Conservation (phyloP, 768 basidiomycete species). For the Pleurotus cornucopiae region DNA sequence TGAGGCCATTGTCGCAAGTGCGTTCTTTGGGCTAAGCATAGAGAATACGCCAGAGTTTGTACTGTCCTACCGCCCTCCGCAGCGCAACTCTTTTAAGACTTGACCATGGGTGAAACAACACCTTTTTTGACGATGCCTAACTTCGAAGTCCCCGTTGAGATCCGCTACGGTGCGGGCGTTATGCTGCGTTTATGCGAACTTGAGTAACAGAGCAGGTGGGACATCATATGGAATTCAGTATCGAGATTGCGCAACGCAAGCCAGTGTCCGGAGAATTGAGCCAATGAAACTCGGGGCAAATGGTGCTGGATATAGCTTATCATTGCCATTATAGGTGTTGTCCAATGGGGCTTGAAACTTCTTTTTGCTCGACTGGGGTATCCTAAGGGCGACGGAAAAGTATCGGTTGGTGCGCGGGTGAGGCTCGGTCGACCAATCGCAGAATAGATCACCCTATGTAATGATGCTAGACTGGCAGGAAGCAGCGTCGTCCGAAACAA, state of each 20-base stretch:
- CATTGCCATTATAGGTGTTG: neutral
- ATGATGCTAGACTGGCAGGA: neutral
- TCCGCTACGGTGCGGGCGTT: neutral
- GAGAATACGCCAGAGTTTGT: neutral
- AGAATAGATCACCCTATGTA: neutral
- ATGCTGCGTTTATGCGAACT: neutral
- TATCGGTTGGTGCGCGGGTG: slow-evolving; percentile 1
- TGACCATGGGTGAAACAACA: slow-evolving; percentile 4
- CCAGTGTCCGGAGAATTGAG: slow-evolving; percentile 3
- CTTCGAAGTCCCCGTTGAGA: neutral
- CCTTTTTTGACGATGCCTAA: slow-evolving; percentile 8
- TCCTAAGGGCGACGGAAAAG: neutral
- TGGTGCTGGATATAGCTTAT: slow-evolving; percentile 1
- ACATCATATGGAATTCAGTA: neutral
- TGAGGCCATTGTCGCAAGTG: slow-evolving; percentile 2
- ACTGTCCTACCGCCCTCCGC: neutral
- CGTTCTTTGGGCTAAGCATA: neutral
- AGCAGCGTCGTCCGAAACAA: too few species aligned
- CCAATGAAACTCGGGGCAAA: slow-evolving; percentile 2
- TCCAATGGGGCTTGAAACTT: neutral
- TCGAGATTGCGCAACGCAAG: neutral
- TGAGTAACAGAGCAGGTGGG: neutral
- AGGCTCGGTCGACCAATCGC: slow-evolving; percentile 7
- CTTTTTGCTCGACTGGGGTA: neutral
- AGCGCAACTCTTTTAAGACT: slow-evolving; percentile 3